Percentiles rank a stretch among this genome's conserved stretches.
Evolutionary conservation across 768 basidiomycete genomes (phyloP).

Genomic region (Agaricus subrufescens): DNA sequence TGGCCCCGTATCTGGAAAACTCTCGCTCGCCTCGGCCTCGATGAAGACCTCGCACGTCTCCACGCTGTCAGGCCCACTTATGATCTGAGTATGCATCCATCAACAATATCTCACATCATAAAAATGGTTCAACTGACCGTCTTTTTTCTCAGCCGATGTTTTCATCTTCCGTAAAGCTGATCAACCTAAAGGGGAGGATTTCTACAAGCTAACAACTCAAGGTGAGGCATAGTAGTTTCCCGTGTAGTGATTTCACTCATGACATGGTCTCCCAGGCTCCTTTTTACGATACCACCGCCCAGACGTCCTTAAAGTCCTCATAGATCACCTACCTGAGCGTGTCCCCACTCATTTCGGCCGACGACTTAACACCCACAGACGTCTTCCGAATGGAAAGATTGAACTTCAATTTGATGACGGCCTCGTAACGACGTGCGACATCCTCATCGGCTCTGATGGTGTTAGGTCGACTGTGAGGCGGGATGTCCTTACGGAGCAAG

Average conservation of each 20-base stretch:
- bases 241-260: neutral
- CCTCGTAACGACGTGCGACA: conserved; percentile 38
- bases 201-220: conserved; percentile 18
- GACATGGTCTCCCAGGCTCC: conserved; percentile 13
- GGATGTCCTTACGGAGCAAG: conserved; percentile 18
- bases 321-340: conserved; percentile 33
- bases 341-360: conserved; percentile 34
- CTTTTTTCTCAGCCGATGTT: conserved; percentile 7
- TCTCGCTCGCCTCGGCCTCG: conserved; percentile 33
- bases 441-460: conserved; percentile 40
- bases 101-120: neutral
- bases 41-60: conserved; percentile 24
- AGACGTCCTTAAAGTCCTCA: conserved; percentile 44
- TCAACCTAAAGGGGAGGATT: conserved; percentile 14
- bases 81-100: conserved; percentile 17
- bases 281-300: conserved; percentile 39
- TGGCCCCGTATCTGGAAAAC: conserved; percentile 39
- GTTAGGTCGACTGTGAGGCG: conserved; percentile 30
- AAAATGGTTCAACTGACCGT: neutral
- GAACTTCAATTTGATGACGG: conserved; percentile 43
- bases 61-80: conserved; percentile 20
- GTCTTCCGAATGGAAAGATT: conserved; percentile 17
- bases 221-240: conserved; percentile 7
- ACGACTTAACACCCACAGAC: conserved; percentile 37
- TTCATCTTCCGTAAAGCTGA: conserved; percentile 23